These are phyloP conservation scores for Botrytis elliptica DNA, from an alignment of 2,329 filamentous ascomycete species.

Conservation along the genomic window DNA sequence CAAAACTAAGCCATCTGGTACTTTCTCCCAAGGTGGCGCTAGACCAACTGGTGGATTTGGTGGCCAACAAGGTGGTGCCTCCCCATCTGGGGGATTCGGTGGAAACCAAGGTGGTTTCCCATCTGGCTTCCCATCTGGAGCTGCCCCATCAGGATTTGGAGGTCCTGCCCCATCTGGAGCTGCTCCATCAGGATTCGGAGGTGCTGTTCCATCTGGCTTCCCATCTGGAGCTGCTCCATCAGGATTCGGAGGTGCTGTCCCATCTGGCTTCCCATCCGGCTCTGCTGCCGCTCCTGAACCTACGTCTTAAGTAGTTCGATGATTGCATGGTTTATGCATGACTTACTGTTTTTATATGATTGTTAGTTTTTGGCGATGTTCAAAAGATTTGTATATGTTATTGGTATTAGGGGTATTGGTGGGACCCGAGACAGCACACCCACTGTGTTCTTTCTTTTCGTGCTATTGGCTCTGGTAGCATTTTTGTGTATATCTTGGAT, in stretches of 20 bases:
- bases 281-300: background rate
- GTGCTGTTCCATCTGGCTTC: background rate
- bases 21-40: background rate
- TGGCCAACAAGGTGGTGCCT: background rate
- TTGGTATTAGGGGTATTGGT: constrained; percentile 1
- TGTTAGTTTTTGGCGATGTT: background rate
- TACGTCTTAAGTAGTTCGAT: background rate
- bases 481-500: constrained; percentile 12
- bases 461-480: constrained; percentile 7
- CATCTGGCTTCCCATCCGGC: constrained; percentile 2
- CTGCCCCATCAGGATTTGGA: no score
- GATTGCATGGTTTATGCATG: background rate
- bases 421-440: constrained; percentile 1
- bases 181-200: no score
- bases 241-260: background rate
- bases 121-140: background rate
- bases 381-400: background rate
- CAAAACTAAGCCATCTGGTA: background rate
- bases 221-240: background rate
- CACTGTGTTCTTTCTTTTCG: constrained; percentile 12
- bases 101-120: background rate
- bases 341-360: background rate
- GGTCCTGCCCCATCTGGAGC: background rate
- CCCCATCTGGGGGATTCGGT: background rate
- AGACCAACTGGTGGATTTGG: constrained; percentile 7